These are phyloP conservation scores for Yamadazyma endophytica DNA, from an alignment of 805 yeast genomes.

Conservation along the genomic window DNA sequence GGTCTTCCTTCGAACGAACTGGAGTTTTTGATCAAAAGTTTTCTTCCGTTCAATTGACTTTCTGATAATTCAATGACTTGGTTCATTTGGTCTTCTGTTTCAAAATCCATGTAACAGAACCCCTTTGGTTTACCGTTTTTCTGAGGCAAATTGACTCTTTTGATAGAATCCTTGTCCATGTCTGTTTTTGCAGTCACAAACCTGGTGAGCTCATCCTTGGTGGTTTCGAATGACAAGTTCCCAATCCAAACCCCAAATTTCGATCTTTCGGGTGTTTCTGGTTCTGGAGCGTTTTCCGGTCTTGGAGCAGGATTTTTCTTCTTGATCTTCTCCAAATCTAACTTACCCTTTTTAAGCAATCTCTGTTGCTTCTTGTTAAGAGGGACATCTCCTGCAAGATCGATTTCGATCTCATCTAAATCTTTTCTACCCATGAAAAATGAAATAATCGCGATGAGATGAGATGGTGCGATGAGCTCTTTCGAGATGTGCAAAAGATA, in stretches of 20 bases:
- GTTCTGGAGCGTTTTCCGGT: constrained; percentile 31
- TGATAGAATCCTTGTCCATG: constrained; percentile 46
- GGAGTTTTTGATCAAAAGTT: constrained; percentile 77
- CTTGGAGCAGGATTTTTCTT: constrained; percentile 34
- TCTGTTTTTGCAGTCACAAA: constrained; percentile 61
- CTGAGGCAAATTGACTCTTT: constrained; percentile 79
- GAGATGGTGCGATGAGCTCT: not conserved
- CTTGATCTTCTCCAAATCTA: constrained; percentile 55
- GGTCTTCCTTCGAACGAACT: constrained; percentile 88
- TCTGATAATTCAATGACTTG: constrained; percentile 70
- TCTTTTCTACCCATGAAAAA: constrained; percentile 36
- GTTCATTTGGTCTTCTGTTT: constrained; percentile 52
- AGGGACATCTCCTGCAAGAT: constrained; percentile 69
- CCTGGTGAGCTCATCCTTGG: constrained; percentile 64
- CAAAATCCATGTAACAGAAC: constrained; percentile 87
- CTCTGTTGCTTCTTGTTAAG: constrained; percentile 90
- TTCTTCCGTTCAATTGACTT: constrained; percentile 73
- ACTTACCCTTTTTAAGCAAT: constrained; percentile 74
- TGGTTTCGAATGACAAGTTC: constrained; percentile 80
- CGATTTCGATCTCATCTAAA: constrained; percentile 62
- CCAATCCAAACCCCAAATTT: constrained; percentile 91
- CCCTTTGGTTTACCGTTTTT: constrained; percentile 70
- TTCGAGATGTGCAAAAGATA: not conserved
- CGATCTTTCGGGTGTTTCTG: constrained; percentile 37
- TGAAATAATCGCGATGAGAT: not conserved